Percentiles rank a stretch among this genome's conserved stretches.
Evolutionary conservation across 1,139 yeast genomes (phyloP).

Genomic region (Lodderomyces metapsilosis): DNA sequence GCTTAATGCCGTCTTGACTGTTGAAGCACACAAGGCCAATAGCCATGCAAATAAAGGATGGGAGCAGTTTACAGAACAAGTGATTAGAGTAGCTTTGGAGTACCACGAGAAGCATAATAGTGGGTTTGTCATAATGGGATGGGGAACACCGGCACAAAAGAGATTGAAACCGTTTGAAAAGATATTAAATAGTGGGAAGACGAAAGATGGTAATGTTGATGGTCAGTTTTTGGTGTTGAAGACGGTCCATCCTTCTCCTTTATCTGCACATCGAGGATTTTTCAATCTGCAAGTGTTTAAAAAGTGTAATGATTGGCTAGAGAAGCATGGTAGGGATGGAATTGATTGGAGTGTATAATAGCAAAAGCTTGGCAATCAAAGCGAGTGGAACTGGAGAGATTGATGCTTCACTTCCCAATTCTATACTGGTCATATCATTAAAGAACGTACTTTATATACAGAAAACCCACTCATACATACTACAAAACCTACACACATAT

Average conservation of each 20-base stretch:
- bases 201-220: slow-evolving; percentile 10
- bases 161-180: slow-evolving; percentile 48
- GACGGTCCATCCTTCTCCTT: slow-evolving; percentile 93
- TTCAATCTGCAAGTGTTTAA: slow-evolving; percentile 71
- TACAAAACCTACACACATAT: not conserved
- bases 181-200: slow-evolving; percentile 21
- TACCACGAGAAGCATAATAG: slow-evolving; percentile 25
- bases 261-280: slow-evolving; percentile 84
- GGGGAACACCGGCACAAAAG: slow-evolving; percentile 94
- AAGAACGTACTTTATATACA: too few species aligned
- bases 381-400: too few species aligned
- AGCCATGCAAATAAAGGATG: slow-evolving; percentile 92
- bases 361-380: too few species aligned
- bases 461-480: too few species aligned
- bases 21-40: slow-evolving; percentile 89
- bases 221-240: slow-evolving; percentile 50
- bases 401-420: too few species aligned
- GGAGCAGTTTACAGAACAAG: slow-evolving; percentile 84
- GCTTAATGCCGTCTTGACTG: slow-evolving; percentile 87
- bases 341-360: slow-evolving; percentile 63
- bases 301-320: slow-evolving; percentile 74
- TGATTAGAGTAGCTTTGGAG: slow-evolving; percentile 48
- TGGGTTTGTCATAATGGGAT: slow-evolving; percentile 79
- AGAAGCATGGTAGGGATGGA: slow-evolving; percentile 39
- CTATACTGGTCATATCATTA: too few species aligned